These are phyloP conservation scores for Vigna trinervia DNA, from an alignment of 306 rosid genomes.

Conservation along the genomic window DNA sequence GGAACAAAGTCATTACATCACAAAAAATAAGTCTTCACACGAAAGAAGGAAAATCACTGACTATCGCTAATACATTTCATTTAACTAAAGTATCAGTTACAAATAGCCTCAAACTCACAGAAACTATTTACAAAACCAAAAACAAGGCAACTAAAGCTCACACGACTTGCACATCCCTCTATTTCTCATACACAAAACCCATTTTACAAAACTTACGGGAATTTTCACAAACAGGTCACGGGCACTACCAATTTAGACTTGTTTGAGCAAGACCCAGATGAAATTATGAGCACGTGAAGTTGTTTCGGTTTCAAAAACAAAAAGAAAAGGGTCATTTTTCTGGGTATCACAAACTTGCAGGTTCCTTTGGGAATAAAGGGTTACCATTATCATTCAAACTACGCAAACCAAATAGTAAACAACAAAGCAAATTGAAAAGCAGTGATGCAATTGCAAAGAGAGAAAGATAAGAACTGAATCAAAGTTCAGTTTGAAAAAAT, in stretches of 20 bases:
- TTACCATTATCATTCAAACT: neutral
- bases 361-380: neutral
- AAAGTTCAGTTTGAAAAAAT: neutral
- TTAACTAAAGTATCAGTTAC: neutral
- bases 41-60: neutral
- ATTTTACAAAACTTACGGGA: neutral
- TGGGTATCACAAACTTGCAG: neutral
- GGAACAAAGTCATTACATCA: neutral
- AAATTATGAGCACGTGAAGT: neutral
- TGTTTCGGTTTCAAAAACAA: neutral
- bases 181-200: neutral
- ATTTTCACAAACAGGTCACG: neutral
- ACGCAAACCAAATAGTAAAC: neutral
- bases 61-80: slow-evolving; percentile 10
- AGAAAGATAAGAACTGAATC: neutral
- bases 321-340: neutral
- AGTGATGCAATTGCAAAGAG: neutral
- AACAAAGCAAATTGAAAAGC: neutral
- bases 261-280: neutral
- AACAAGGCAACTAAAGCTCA: neutral
- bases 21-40: neutral
- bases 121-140: neutral
- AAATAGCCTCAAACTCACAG: neutral
- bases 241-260: neutral
- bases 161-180: neutral